Conservation (phyloP, 2,329 filamentous ascomycete species). For the Bretziella fagacearum region DNA sequence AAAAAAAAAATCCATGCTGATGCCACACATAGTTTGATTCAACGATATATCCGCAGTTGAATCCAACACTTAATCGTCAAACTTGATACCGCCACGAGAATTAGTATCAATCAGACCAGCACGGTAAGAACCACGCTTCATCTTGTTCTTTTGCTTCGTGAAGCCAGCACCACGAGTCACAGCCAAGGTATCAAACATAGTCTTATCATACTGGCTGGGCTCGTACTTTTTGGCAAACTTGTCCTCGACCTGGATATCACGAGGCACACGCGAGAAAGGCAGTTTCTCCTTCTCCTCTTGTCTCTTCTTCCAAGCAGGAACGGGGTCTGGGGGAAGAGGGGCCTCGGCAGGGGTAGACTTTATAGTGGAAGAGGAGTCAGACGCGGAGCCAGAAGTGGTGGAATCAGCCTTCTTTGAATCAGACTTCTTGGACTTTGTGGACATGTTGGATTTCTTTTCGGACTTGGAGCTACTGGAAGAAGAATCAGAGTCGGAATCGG, state of each 20-base stretch:
- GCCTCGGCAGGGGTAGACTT: constrained; percentile 30
- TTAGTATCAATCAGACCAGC: constrained; percentile 75
- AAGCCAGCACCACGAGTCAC: constrained; percentile 92
- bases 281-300: constrained; percentile 39
- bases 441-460: constrained; percentile 15
- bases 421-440: constrained; percentile 18
- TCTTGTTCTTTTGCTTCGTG: constrained; percentile 99
- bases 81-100: constrained; percentile 77
- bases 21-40: background rate
- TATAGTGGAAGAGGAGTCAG: constrained; percentile 31
- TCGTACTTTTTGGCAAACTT: constrained; percentile 68
- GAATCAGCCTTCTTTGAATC: constrained; percentile 20
- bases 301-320: constrained; percentile 24
- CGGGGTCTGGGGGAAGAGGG: constrained; percentile 37
- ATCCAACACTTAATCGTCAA: constrained; percentile 51
- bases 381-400: constrained; percentile 27
- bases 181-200: constrained; percentile 73
- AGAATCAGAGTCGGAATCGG: constrained; percentile 25
- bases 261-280: constrained; percentile 64
- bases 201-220: constrained; percentile 72
- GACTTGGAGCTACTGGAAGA: constrained; percentile 20
- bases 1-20: background rate
- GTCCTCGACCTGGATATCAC: constrained; percentile 49
- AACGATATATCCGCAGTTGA: background rate
- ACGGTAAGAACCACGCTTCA: constrained; percentile 77